Evolutionary conservation across 192 early-diverging fungal genomes (phyloP).

Genomic region (Entomortierella beljakovae): DNA sequence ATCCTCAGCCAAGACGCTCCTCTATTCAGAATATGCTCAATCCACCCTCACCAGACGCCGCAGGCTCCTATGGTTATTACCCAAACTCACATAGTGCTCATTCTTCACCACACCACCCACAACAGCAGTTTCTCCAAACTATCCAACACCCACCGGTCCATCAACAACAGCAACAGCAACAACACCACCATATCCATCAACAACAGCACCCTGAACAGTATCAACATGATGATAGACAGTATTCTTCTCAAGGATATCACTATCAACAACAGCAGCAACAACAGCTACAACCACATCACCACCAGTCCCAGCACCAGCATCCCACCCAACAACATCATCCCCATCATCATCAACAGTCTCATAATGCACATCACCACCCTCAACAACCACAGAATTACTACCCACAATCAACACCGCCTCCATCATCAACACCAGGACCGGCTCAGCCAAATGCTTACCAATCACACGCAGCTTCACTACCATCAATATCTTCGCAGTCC

Average conservation of each 20-base stretch:
- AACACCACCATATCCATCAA: constrained; percentile 11
- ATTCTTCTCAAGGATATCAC: constrained; percentile 14
- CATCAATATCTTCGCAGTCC: constrained; percentile 36
- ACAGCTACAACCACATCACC: constrained; percentile 5
- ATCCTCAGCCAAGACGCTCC: constrained; percentile 33
- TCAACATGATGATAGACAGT: constrained; percentile 27
- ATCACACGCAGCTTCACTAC: constrained; percentile 8
- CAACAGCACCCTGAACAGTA: constrained; percentile 20
- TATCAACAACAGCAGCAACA: constrained; percentile 36
- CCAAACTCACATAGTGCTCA: constrained; percentile 8
- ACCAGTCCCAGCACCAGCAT: constrained; percentile 20
- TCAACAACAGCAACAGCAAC: constrained; percentile 22
- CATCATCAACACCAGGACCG: constrained; percentile 13
- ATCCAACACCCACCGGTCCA: constrained; percentile 19
- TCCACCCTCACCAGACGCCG: constrained; percentile 29
- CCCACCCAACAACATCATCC: constrained; percentile 17
- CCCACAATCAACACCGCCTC: background rate
- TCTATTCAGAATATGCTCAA: constrained; percentile 52
- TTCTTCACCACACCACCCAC: constrained; percentile 17
- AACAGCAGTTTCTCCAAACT: constrained; percentile 25
- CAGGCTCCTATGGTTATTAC: constrained; percentile 25
- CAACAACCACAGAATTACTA: constrained; percentile 34
- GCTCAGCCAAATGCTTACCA: background rate
- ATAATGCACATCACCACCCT: constrained; percentile 12
- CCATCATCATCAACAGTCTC: constrained; percentile 15